Evolutionary conservation across 2,329 filamentous ascomycete species (phyloP), one percentile per base, ranked within the genome.

Genomic region (Zalaria obscura): DNA sequence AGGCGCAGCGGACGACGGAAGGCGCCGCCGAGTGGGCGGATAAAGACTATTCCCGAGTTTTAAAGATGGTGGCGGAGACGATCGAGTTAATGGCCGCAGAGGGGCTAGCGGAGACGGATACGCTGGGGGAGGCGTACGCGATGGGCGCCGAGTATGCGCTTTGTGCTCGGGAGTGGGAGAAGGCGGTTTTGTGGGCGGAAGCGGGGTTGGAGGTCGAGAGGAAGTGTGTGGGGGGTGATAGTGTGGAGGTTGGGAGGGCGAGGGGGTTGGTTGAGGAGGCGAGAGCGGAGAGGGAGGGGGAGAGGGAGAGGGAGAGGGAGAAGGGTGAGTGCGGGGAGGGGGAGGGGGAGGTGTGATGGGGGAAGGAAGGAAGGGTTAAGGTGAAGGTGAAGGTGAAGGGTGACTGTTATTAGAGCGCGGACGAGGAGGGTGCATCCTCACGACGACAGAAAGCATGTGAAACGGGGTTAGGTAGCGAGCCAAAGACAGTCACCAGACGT

Each of bases 131-230:
- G 32, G 45, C 47, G 25, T 40, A 44, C 44, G 48, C 28, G 25
- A 36, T 26, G 40, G 51, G 45, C 37, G 46, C 50, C 5, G 44
- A 47, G 18, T 52, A 48, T 40, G 42, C 40, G 11, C 33, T 51
- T 29, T 36, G 40, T 4, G 31, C 42, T 26, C 47, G 42, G 7
- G 38, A 46, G 32, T 35, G 40, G 5, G 41, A 43, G 8, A 42
- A 45, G 33, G 51, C 52, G n/a, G 38, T 49, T 31, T 40, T 41
- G 6, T 54, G 45, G 40, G 51, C 50, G 1, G 28, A 39, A 39
- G 32, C 48, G 48, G 11, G 54, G 35, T 38, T 46, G 4, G 50
- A 53, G n/a, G 45, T 58, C 6, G 54, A 58, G 43, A 41, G 38
- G 29, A 50, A 50, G 38, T 50, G 54, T 35, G 45, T 38, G n/a